Base-by-base conservation (phyloP, 805 yeast genomes). In the Zygosaccharomyces lentus region DNA sequence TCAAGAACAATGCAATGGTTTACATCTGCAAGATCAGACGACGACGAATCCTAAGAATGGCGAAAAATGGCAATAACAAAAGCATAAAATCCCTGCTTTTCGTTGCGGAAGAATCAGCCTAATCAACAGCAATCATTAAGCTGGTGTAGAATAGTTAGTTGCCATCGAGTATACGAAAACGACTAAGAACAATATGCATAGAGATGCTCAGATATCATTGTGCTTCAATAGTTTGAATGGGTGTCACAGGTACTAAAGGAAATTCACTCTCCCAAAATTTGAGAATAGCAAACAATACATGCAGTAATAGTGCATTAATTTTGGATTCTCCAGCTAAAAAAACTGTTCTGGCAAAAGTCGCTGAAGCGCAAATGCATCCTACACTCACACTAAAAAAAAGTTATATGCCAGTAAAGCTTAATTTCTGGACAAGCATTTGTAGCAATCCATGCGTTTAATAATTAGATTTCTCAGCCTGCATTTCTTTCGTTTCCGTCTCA, bases 341-440 rank as follows among this genome's bases (percentile, higher is more conserved):
- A 59, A 50, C 89, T 89, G 51, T n/a, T n/a, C 87, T 90, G 10
- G 90, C 90, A 23, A 86, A 64, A 12, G 93, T 84, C 53, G 86
- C 72, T 21, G 95, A 91, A 17, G 78, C 80, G 47, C 86, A 69
- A 37, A 86, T 70, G 54, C 83, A 75, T 32, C 87, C 88, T 21
- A 85, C 68, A 2, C 74, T 71, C 19, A 76, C 75, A 43, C 76
- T 70, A 54, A 84, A 59, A 16, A 82, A 62, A 13, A 81, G 54
- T 27, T n/a, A n/a, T n/a, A n/a, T n/a, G n/a, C n/a, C n/a, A n/a
- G n/a, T n/a, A n/a, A n/a, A n/a, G n/a, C n/a, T n/a, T n/a, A n/a
- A n/a, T n/a, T n/a, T n/a, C n/a, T n/a, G n/a, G n/a, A 81, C 66
- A 38, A 70, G 27, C 29, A 65, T 59, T 9, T 60, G 54, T 41